Base-by-base conservation (phyloP, 1,139 yeast genomes). In the Meyerozyma sp. region DNA sequence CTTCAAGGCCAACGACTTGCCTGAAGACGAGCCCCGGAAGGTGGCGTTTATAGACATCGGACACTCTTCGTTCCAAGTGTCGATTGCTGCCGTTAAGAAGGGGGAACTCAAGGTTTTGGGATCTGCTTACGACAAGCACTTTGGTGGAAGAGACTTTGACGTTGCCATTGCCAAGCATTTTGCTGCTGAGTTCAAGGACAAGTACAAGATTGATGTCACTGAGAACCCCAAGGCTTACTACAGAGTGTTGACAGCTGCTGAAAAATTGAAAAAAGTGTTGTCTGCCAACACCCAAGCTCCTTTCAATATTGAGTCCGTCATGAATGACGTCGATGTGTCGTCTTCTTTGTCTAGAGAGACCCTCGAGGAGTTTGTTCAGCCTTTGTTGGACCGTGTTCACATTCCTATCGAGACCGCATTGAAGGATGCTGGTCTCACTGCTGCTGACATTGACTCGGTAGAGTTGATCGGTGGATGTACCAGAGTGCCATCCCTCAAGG, bases 391-490 rank as follows among this genome's bases (percentile, higher is more conserved):
- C 54, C 81, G 88, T 69, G 78, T 90, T 54, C 71, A 79, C 55
- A 76, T 72, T 43, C 97, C 98, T 59, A 77, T 91, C 56, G 87
- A 86, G 65, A 66, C 71, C 46, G 98, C 98, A 50, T 77, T 94
- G 64, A 77, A 79, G 60, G 83, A 80, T 63, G 95, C 98, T 47
- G 84, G 85, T 46, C 64, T 93, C 52, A 63, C 81, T 40, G 71
- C 75, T 50, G 85, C 73, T 23, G 95, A 91, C 48, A 73, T 93
- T 52, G 97, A 91, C 70, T 81, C 90, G 46, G 82, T 93, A 57
- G 99, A 93, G 75, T 82, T 93, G 50, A 85, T 93, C 63, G 99
- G 99, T 74, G 99, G 99, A 57, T 87, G 95, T 66, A 87, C 98
- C 57, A 90, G 99, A 79, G 95, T 93, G 55, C 99, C 99, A 63